Percentiles rank a stretch among this genome's conserved stretches.
Conservation (phyloP, 2,329 filamentous ascomycete genomes). For the Penicillium sp. region DNA sequence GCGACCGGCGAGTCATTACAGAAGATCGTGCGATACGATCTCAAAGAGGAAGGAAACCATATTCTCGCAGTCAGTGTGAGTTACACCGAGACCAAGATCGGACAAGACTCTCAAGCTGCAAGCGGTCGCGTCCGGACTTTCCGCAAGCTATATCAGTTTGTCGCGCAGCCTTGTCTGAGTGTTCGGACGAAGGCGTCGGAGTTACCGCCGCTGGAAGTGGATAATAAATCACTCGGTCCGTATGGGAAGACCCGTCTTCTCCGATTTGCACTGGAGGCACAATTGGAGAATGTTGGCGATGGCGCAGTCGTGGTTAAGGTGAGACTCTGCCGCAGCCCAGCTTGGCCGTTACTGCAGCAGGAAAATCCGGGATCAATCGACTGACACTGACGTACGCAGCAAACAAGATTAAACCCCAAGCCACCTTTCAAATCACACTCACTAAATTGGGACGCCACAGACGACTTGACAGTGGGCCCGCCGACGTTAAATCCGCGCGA, state of each 20-base stretch:
- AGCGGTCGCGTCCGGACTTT: conserved; percentile 78
- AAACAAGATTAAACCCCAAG: conserved; percentile 55
- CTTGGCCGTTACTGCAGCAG: too few species aligned
- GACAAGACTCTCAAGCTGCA: conserved; percentile 50
- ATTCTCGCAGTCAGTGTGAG: conserved; percentile 91
- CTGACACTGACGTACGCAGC: conserved; percentile 32
- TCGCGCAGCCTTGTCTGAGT: conserved; percentile 85
- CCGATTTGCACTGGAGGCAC: conserved; percentile 83
- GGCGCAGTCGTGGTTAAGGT: conserved; percentile 78
- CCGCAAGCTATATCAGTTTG: conserved; percentile 94
- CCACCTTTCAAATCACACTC: conserved; percentile 58
- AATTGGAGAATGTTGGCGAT: conserved; percentile 93
- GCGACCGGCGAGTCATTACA: conserved; percentile 70
- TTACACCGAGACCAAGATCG: conserved; percentile 80
- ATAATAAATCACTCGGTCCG: conserved; percentile 50
- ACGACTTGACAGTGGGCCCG: conserved; percentile 34
- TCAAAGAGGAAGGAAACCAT: conserved; percentile 93
- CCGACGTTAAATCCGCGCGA: conserved; percentile 64
- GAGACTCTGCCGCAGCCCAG: too few species aligned
- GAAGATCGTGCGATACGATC: conserved; percentile 79
- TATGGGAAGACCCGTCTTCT: conserved; percentile 47
- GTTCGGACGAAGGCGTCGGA: conserved; percentile 87
- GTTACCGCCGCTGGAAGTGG: conserved; percentile 52
- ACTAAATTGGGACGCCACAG: conserved; percentile 59
- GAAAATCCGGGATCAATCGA: conserved; percentile 29